phyloP scores from a whole-genome alignment of 352 stramenopile species.

The Phytophthora lateralis region DNA sequence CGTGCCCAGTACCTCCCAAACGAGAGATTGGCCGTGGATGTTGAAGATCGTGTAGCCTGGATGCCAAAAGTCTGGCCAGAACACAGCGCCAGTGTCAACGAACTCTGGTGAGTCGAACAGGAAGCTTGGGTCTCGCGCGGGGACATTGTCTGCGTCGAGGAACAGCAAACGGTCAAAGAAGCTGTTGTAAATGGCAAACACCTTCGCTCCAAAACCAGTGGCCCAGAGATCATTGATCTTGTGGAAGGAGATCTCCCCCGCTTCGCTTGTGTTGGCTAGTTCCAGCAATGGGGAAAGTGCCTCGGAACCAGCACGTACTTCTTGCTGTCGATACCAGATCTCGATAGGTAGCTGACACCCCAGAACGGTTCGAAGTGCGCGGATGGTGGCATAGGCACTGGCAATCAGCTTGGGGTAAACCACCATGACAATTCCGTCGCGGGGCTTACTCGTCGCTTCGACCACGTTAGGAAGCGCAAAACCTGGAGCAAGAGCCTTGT shows the following conservation, averaged over 20 bases:
- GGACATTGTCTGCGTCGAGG: constrained; percentile 47
- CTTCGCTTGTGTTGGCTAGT: constrained; percentile 16
- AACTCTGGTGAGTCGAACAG: constrained; percentile 52
- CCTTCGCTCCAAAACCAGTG: constrained; percentile 51
- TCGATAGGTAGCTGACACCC: constrained; percentile 55
- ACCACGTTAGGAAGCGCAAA: constrained; percentile 22
- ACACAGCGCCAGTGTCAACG: constrained; percentile 43
- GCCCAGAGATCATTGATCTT: constrained; percentile 35
- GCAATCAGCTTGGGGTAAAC: constrained; percentile 54
- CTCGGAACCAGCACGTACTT: constrained; percentile 29
- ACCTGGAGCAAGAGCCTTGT: constrained; percentile 16
- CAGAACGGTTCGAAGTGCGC: constrained; percentile 21
- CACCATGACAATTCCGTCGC: constrained; percentile 53
- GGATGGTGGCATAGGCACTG: constrained; percentile 16
- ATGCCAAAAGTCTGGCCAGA: constrained; percentile 30
- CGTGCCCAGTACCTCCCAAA: constrained; percentile 56
- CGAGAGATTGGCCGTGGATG: constrained; percentile 47
- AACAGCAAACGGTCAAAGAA: constrained; percentile 30
- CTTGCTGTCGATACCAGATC: constrained; percentile 50
- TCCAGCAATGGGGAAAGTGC: constrained; percentile 22
- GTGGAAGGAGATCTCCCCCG: constrained; percentile 28
- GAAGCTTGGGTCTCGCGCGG: constrained; percentile 45
- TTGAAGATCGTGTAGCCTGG: constrained; percentile 55
- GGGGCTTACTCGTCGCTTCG: constrained; percentile 1
- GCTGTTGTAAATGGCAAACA: constrained; percentile 48